Evolutionary conservation across 306 rosid species (phyloP).

Genomic region (Trifolium pratense): DNA sequence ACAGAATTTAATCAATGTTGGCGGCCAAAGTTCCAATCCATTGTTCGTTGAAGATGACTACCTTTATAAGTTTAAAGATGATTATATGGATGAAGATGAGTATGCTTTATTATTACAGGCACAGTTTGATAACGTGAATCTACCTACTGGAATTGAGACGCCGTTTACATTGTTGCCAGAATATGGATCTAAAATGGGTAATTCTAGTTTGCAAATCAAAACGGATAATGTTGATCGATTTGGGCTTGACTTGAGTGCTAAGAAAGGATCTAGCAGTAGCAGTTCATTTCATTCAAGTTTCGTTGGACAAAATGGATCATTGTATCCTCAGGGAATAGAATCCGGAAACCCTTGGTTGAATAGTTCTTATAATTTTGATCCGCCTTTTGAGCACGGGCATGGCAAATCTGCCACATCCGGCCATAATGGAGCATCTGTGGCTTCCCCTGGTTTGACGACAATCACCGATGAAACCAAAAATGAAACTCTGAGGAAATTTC

Average conservation of each 20-base stretch:
- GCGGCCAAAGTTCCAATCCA: too few species aligned
- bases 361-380: background rate
- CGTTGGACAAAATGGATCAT: conserved; percentile 24
- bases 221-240: too few species aligned
- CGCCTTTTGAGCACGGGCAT: background rate
- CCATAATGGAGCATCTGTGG: conserved; percentile 10
- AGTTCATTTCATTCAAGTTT: conserved; percentile 33
- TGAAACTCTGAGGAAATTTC: conserved; percentile 57
- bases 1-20: too few species aligned
- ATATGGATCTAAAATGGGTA: background rate
- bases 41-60: too few species aligned
- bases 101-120: conserved; percentile 67
- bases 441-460: conserved; percentile 38
- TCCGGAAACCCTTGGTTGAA: conserved; percentile 41
- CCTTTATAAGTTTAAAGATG: conserved; percentile 49
- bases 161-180: conserved; percentile 48
- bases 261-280: background rate
- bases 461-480: conserved; percentile 46
- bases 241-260: background rate
- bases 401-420: background rate
- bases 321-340: conserved; percentile 34
- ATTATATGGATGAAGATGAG: conserved; percentile 60
- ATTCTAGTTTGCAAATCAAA: too few species aligned
- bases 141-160: conserved; percentile 85
- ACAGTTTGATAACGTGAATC: conserved; percentile 71